Conservation (phyloP, 208 protist species). For the Trypanosoma congolense region DNA sequence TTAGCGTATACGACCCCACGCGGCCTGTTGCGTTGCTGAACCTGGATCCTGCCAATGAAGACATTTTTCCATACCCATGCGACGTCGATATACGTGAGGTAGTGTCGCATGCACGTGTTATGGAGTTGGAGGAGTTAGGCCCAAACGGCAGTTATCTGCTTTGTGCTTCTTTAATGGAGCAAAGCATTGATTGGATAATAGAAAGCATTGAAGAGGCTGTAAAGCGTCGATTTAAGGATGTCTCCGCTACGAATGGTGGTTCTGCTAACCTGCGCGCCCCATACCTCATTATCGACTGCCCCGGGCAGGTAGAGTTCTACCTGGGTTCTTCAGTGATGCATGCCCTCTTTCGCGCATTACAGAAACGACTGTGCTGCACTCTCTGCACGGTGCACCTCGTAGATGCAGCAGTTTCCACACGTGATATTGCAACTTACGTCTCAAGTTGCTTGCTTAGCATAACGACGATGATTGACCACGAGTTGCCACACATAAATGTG, state of each 20-base stretch:
- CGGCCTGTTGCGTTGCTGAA: constrained; percentile 93
- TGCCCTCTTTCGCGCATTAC: constrained; percentile 67
- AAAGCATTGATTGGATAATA: constrained; percentile 69
- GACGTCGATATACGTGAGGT: constrained; percentile 93
- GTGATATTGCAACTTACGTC: constrained; percentile 94
- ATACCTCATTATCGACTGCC: constrained; percentile 97
- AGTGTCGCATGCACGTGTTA: constrained; percentile 85
- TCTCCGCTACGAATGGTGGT: constrained; percentile 19
- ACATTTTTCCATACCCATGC: constrained; percentile 90
- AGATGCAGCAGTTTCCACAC: constrained; percentile 92
- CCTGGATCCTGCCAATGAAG: constrained; percentile 98
- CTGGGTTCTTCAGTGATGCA: constrained; percentile 90
- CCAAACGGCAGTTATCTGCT: constrained; percentile 98
- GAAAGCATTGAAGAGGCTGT: constrained; percentile 53
- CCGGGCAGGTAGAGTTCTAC: constrained; percentile 99
- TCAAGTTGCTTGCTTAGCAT: constrained; percentile 93
- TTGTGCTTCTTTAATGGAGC: constrained; percentile 94
- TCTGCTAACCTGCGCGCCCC: constrained; percentile 34
- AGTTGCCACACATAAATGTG: constrained; percentile 96
- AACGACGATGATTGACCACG: constrained; percentile 94
- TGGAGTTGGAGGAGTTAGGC: constrained; percentile 92
- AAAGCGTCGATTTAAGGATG: constrained; percentile 51
- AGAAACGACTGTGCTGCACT: constrained; percentile 61
- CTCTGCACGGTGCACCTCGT: constrained; percentile 93
- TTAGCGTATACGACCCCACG: constrained; percentile 84